Percentiles rank a stretch among this genome's conserved stretches.
Conservation (phyloP, 2,329 filamentous ascomycete genomes). For the Botryotinia narcissicola region DNA sequence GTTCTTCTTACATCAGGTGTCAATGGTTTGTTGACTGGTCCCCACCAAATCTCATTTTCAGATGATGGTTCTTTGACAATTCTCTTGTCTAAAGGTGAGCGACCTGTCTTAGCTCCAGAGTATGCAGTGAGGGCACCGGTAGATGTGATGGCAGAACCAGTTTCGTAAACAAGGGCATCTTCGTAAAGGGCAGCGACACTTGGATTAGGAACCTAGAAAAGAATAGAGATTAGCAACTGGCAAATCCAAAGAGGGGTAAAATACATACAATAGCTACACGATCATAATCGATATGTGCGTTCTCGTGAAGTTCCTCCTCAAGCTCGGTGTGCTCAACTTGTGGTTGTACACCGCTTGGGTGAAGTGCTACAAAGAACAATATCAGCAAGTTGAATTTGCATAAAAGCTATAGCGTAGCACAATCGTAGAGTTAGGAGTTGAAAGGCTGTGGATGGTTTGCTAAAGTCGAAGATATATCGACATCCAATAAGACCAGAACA, state of each 20-base stretch:
- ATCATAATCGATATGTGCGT: constrained; percentile 98
- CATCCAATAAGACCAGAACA: background rate
- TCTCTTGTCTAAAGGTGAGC: constrained; percentile 95
- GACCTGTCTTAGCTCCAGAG: constrained; percentile 96
- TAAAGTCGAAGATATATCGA: background rate
- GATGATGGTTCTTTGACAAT: constrained; percentile 90
- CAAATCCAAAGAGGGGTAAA: constrained; percentile 3
- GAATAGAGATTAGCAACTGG: constrained; percentile 18
- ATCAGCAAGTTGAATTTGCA: constrained; percentile 9
- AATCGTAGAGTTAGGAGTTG: constrained; percentile 28
- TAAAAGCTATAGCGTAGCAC: constrained; percentile 48
- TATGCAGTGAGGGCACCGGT: constrained; percentile 94
- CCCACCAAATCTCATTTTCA: constrained; percentile 80
- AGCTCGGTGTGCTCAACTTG: constrained; percentile 86
- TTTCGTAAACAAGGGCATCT: constrained; percentile 98
- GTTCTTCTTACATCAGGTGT: constrained; percentile 75
- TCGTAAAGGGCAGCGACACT: constrained; percentile 93
- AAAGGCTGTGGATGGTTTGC: background rate
- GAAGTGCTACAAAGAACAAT: constrained; percentile 21
- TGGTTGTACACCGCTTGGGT: constrained; percentile 41
- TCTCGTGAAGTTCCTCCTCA: constrained; percentile 95
- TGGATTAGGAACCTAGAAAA: constrained; percentile 69
- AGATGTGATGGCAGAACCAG: constrained; percentile 94
- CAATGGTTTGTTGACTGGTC: constrained; percentile 98
- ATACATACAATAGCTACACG: constrained; percentile 88